phyloP scores from a whole-genome alignment of 73 alveolate species.

The Tetrahymena borealis region DNA sequence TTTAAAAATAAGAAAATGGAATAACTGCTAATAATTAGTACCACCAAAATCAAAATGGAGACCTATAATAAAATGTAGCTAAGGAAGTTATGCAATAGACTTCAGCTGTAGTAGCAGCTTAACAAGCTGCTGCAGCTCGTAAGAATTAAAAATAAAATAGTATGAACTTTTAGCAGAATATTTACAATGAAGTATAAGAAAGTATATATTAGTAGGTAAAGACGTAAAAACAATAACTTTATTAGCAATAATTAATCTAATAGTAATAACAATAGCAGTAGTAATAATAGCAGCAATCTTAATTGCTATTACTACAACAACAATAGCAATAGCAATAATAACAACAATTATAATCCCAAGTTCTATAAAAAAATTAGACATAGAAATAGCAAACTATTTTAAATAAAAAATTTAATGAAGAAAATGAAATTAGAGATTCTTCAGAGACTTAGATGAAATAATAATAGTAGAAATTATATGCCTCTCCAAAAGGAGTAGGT shows the following conservation, averaged over 20 bases:
- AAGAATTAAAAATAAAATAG: neutral
- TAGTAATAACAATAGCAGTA: neutral
- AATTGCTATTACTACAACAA: neutral
- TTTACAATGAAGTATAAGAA: neutral
- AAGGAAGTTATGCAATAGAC: neutral
- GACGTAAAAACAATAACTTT: neutral
- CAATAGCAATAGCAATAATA: neutral
- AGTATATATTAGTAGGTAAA: neutral
- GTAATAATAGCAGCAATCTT: neutral
- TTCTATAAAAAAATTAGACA: no score
- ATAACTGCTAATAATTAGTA: neutral
- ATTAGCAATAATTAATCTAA: neutral
- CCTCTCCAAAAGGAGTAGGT: neutral
- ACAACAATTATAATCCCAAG: no score
- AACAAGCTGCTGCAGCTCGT: neutral
- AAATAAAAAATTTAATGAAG: neutral
- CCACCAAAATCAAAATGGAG: neutral
- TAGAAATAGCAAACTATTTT: neutral
- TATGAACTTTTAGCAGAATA: neutral
- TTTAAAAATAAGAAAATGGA: neutral
- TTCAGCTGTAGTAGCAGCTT: neutral
- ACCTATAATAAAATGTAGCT: neutral
- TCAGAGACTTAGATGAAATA: neutral
- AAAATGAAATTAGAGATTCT: neutral
- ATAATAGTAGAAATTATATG: neutral